Percentiles rank a stretch among this genome's conserved stretches.
Conservation (phyloP, 2,329 filamentous ascomycete genomes). For the Metarhizium brunneum region DNA sequence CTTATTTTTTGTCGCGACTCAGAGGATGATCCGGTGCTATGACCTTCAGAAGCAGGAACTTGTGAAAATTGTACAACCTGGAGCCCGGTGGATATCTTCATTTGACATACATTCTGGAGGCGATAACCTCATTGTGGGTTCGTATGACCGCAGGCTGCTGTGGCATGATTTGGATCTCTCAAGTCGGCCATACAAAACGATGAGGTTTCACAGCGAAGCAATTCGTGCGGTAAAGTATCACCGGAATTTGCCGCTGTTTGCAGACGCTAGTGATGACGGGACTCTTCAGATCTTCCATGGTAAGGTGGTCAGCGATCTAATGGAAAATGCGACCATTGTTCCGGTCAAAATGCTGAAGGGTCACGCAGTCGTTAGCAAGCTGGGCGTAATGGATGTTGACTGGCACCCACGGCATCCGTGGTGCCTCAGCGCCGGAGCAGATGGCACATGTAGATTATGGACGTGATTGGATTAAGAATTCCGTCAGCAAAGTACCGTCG, state of each 20-base stretch:
- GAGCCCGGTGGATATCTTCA: constrained; percentile 85
- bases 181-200: constrained; percentile 85
- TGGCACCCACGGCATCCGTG: constrained; percentile 95
- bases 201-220: constrained; percentile 88
- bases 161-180: constrained; percentile 97
- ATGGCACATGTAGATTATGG: constrained; percentile 89
- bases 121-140: constrained; percentile 88
- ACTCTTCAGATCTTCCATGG: constrained; percentile 94
- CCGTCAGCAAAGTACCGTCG: too few relatives aligned
- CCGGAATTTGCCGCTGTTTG: constrained; percentile 74
- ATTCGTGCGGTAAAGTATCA: constrained; percentile 88
- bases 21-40: constrained; percentile 87
- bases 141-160: constrained; percentile 84
- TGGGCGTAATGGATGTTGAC: constrained; percentile 88
- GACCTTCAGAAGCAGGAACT: constrained; percentile 87
- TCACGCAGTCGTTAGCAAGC: constrained; percentile 73
- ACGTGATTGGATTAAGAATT: constrained; percentile 31
- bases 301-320: constrained; percentile 85
- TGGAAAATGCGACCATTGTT: constrained; percentile 95
- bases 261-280: constrained; percentile 90
- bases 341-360: constrained; percentile 89
- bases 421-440: constrained; percentile 88
- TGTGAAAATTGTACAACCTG: constrained; percentile 86
- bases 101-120: constrained; percentile 91
- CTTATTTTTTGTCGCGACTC: constrained; percentile 92